Percentiles rank a stretch among this genome's conserved stretches.
Conservation (phyloP, 768 basidiomycete species). For the Suillus variegatus region DNA sequence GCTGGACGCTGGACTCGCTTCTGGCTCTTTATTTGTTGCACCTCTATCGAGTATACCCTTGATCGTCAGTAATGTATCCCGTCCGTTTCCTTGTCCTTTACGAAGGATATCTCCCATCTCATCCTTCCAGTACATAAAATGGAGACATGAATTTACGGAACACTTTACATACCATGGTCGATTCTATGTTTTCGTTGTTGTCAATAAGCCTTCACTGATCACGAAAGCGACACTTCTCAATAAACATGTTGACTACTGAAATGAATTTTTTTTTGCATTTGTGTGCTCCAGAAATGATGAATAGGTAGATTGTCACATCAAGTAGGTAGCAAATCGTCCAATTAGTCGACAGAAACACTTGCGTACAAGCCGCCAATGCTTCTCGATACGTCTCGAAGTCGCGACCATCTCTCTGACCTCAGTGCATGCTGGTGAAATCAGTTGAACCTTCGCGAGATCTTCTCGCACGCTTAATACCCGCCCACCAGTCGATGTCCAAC, state of each 20-base stretch:
- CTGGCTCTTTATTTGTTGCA: too few species aligned
- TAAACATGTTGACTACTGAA: neutral
- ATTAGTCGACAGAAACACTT: slow-evolving; percentile 49
- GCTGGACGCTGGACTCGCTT: too few species aligned
- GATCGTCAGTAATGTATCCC: too few species aligned
- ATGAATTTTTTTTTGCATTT: neutral
- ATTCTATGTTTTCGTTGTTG: too few species aligned
- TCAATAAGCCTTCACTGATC: neutral
- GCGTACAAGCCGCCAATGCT: slow-evolving; percentile 86
- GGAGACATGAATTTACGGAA: too few species aligned
- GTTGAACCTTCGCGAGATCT: slow-evolving; percentile 89
- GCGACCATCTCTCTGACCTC: slow-evolving; percentile 98
- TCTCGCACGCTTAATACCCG: slow-evolving; percentile 92
- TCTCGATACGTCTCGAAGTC: slow-evolving; percentile 90
- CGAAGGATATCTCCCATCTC: too few species aligned
- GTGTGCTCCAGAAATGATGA: neutral
- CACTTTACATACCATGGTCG: too few species aligned
- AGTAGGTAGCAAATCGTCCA: slow-evolving; percentile 41
- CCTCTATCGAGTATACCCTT: too few species aligned
- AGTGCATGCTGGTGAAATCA: slow-evolving; percentile 93
- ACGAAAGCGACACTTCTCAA: neutral
- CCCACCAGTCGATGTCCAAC: slow-evolving; percentile 95
- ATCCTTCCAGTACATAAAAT: too few species aligned
- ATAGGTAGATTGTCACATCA: neutral
- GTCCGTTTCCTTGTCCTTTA: too few species aligned